Evolutionary conservation across 169 alveolate genomes (phyloP), one percentile per base, ranked within the genome.

Genomic region (Plasmodium vinckei): DNA sequence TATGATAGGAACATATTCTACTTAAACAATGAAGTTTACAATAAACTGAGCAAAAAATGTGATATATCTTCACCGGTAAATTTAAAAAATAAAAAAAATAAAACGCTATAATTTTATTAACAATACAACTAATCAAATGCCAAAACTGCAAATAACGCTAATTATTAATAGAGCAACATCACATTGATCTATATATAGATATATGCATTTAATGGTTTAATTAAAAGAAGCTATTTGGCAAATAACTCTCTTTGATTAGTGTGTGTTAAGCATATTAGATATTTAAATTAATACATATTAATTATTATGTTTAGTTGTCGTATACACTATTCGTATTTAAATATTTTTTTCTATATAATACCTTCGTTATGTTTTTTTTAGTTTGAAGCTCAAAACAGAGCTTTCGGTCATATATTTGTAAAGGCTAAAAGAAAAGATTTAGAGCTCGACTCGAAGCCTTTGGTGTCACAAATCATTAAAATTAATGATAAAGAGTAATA

Each of bases 381-480:
- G 91, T 51, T 84, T 73, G 91, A 84, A 84, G 91, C 91, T 42
- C 91, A 84, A 84, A 84, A 84, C 19, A 84, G 84, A 42, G 79
- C 91, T 51, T 84, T 84, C 49, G 67, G 27, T 23, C 23, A 72
- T 44, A 69, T 47, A 15, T 84, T 84, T 72, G 87, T 69, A 53
- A 84, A 84, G 33, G 91, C 91, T 2, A 84, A 84, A 64, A 84
- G 91, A 64, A 84, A 70, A 69, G 49, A 84, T 64, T 69, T 84
- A 60, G 87, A 84, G 15, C 44, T 84, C n/a, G 69, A 70, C 33
- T 19, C 86, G 12, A 84, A 84, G 46, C 91, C 91, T 3, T 10
- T 84, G 15, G 64, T 84, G 57, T 84, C 91, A 51, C 91, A 84
- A 84, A 57, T 84, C 19, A 84, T 84, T 77, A 15, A 59, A 72